A percentile compares a stretch with the other conserved stretches of the same genome.
These are phyloP conservation scores for Suillus subluteus DNA, from an alignment of 768 basidiomycete genomes.

Conservation along the genomic window DNA sequence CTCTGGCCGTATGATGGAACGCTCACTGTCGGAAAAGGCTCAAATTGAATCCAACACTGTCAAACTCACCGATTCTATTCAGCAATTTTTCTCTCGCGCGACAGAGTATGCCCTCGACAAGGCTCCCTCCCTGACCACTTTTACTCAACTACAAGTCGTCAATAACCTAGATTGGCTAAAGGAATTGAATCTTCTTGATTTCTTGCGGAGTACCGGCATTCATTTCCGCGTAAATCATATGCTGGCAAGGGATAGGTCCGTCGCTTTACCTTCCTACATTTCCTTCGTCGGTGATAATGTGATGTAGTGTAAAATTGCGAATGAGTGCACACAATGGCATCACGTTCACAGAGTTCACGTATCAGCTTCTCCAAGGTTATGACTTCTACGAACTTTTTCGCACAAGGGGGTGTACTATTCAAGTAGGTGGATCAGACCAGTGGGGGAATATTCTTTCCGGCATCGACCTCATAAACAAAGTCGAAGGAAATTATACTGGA, in stretches of 20 bases:
- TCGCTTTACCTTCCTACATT: neutral
- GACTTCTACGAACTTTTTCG: slow-evolving; percentile 84
- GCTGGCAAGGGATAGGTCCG: slow-evolving; percentile 88
- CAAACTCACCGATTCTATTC: slow-evolving; percentile 63
- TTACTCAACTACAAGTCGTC: slow-evolving; percentile 43
- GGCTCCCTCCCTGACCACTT: slow-evolving; percentile 15
- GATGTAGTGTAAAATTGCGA: slow-evolving; percentile 76
- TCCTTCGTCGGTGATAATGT: slow-evolving; percentile 13
- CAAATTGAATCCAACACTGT: slow-evolving; percentile 68
- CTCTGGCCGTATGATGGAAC: slow-evolving; percentile 84
- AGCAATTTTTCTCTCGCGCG: slow-evolving; percentile 74
- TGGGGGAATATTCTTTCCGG: slow-evolving; percentile 98
- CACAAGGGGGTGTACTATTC: slow-evolving; percentile 72
- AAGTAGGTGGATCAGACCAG: slow-evolving; percentile 96
- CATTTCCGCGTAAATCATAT: slow-evolving; percentile 85
- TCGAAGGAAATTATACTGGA: slow-evolving; percentile 18
- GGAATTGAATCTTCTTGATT: slow-evolving; percentile 75
- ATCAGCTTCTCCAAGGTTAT: slow-evolving; percentile 96
- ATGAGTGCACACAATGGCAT: slow-evolving; percentile 82
- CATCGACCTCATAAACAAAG: slow-evolving; percentile 81
- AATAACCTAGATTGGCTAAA: slow-evolving; percentile 84
- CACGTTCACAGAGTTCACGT: slow-evolving; percentile 98
- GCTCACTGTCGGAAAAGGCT: slow-evolving; percentile 63
- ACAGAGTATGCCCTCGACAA: slow-evolving; percentile 57
- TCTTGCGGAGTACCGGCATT: slow-evolving; percentile 80